Evolutionary conservation across 1,284 basidiomycete species (phyloP), one percentile per base, ranked within the genome.

Genomic region (Cryptococcus sp.): DNA sequence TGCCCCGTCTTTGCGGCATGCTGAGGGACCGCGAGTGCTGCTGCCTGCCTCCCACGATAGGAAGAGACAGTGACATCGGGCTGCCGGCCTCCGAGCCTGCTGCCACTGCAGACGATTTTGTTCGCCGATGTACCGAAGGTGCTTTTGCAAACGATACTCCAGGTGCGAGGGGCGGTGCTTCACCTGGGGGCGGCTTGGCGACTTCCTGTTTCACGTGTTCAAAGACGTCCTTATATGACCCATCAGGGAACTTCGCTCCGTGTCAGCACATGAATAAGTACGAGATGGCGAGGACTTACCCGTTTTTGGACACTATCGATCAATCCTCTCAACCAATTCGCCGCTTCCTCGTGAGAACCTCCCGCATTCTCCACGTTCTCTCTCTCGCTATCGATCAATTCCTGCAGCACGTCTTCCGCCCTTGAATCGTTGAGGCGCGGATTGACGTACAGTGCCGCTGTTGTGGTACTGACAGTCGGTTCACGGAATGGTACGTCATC

Each of bases 381-480:
- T 59, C 67, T 69, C 59, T 77, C 75, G 56, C 57, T 66, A 48
- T 77, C 75, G 2, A 78, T 63, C 19, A 79, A 57, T 60, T 79
- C 78, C 50, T 76, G 69, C 39, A 79, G 50, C 7, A 72, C 68
- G 1, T 66, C 67, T 3, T 70, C 53, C 1, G 78, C 78, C 4
- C 56, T 62, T 0, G 38, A 53, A 31, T 74, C 74, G 5, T 68
- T 64, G 45, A 79, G 51, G 16, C 76, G 62, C 0, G 78, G 78
- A 54, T 78, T 74, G 52, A 76, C 73, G 56, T 79, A 79, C 20
- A 79, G 59, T 19, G 73, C 64, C 1, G 73, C 74, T 1, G 76
- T 78, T 25, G 73, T 75, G n/a, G 70, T 73, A 44, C 72, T 69
- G 6, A 78, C 72, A 0, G 72, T 74, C 19, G 77, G 76, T 46